Evolutionary conservation across 2,329 filamentous ascomycete genomes (phyloP), one percentile per base, ranked within the genome.

Genomic region (Huntiella omanensis): DNA sequence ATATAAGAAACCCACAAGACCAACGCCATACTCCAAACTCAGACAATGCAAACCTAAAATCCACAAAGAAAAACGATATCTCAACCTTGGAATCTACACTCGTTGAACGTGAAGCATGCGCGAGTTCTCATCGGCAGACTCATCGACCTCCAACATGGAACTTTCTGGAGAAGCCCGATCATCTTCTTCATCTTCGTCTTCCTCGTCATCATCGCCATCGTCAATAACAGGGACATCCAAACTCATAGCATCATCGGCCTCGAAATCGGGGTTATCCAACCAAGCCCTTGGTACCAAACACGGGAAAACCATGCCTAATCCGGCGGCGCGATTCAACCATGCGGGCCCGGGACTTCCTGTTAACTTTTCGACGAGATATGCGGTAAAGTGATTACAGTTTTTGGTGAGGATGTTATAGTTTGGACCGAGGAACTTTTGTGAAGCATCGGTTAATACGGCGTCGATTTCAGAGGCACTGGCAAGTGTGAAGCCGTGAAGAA

Each of bases 321-420:
- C 80, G n/a, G 84, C 84, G 1, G 84, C 84, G 47, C 84, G 73
- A 56, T 92, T 92, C 46, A 92, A 64, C 80, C 83, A 92, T 13
- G 61, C 62, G 0, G 84, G 84, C 0, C 80, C 81, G 1, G 75
- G 65, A 40, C 73, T 70, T 4, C 77, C 75, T 2, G 82, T 88
- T 46, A 92, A 68, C 53, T 73, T 73, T 58, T 79, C 68, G 60
- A 81, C 86, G 13, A 92, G 69, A 55, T 80, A 75, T 15, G 75
- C 76, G 2, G 83, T 88, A 59, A 92, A 92, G 59, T 92, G 84
- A 59, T 92, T 92, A 69, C 84, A 92, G 60, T 92, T 92, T 54
- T 77, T 77, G 15, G 78, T 85, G 39, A 92, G 68, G 11, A 92
- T 71, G 56, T 91, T 88, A 61, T 92, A 91, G 11, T 72, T 71